Percentiles rank a stretch among this genome's conserved stretches.
These are phyloP conservation scores for Alternaria sp. DNA, from an alignment of 2,329 filamentous ascomycete genomes.

Conservation along the genomic window DNA sequence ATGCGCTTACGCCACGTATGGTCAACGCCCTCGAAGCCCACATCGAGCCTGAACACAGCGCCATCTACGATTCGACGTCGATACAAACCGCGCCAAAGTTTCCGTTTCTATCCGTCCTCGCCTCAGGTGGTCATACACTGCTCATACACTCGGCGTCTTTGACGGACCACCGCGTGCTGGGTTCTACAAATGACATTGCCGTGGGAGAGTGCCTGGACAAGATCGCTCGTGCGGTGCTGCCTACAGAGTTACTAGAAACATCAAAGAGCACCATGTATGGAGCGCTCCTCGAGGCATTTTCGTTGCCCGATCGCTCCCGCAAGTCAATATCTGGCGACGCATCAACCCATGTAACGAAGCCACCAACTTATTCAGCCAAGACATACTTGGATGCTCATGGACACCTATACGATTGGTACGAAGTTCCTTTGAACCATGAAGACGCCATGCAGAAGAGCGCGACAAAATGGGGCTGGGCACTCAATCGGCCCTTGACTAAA, in stretches of 20 bases:
- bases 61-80: not conserved
- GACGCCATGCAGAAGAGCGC: conserved; percentile 60
- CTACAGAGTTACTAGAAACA: conserved; percentile 60
- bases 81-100: conserved; percentile 62
- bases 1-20: conserved; percentile 85
- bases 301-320: conserved; percentile 61
- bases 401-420: conserved; percentile 58
- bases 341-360: not conserved
- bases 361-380: conserved; percentile 20
- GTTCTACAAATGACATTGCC: conserved; percentile 78
- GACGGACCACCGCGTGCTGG: conserved; percentile 74
- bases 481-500: conserved; percentile 71
- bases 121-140: conserved; percentile 91
- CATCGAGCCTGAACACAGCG: conserved; percentile 1
- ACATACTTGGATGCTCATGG: conserved; percentile 23
- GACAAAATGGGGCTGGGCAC: conserved; percentile 67
- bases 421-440: conserved; percentile 63
- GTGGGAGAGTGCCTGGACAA: conserved; percentile 92
- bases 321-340: conserved; percentile 2
- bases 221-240: conserved; percentile 77
- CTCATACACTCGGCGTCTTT: conserved; percentile 76
- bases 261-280: conserved; percentile 78
- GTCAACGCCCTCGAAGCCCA: conserved; percentile 63
- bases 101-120: conserved; percentile 86
- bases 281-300: conserved; percentile 77